Percentiles rank a stretch among this genome's conserved stretches.
Evolutionary conservation across 2,329 filamentous ascomycete species (phyloP).

Genomic region (Xylaria hypoxylon): DNA sequence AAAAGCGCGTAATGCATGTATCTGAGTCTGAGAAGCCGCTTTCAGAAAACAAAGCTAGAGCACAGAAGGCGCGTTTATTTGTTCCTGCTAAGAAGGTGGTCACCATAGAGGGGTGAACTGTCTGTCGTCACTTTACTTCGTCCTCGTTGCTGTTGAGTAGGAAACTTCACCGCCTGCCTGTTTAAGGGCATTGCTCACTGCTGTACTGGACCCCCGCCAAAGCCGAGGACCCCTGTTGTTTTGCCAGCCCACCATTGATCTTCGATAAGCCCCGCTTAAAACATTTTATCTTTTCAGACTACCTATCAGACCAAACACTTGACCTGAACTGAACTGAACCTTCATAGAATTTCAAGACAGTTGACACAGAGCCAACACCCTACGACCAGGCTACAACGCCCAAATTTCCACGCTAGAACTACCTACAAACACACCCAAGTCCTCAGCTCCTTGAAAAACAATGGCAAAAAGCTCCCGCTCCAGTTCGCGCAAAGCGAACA

Average conservation of each 20-base stretch:
- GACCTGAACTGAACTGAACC: neutral
- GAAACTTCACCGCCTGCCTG: conserved; percentile 41
- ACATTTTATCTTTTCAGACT: conserved; percentile 28
- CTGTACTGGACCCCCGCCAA: conserved; percentile 7
- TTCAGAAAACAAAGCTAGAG: conserved; percentile 26
- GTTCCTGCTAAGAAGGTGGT: conserved; percentile 19
- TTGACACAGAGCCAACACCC: neutral
- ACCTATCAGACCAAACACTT: neutral
- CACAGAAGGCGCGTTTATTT: conserved; percentile 8
- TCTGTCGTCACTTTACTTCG: conserved; percentile 31
- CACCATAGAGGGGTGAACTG: conserved; percentile 18
- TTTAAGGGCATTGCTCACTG: neutral
- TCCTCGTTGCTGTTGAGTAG: conserved; percentile 33
- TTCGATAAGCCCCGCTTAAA: conserved; percentile 40
- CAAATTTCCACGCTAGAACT: neutral
- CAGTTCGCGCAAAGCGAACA: conserved; percentile 84
- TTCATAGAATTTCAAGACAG: neutral
- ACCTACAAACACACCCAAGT: neutral
- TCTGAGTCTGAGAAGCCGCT: neutral
- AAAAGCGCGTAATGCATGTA: neutral
- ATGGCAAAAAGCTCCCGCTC: conserved; percentile 93
- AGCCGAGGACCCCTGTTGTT: neutral
- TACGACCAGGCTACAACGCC: neutral
- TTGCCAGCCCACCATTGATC: conserved; percentile 17
- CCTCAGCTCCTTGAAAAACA: conserved; percentile 11